Evolutionary conservation across 2,329 filamentous ascomycete genomes (phyloP).

Genomic region (Cytospora leucostoma): DNA sequence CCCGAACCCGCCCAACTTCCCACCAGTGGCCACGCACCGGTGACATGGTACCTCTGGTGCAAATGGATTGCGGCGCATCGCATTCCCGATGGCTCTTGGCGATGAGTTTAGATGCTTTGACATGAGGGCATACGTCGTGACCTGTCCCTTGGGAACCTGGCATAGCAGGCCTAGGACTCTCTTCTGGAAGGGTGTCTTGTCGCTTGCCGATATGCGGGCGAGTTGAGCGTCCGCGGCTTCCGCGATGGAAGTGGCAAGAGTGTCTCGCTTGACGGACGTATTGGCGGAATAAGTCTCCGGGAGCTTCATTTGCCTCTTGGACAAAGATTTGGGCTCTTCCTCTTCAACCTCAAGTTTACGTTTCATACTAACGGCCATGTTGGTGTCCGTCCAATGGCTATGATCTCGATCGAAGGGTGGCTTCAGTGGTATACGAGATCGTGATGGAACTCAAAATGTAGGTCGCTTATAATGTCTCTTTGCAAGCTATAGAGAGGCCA

Average conservation of each 20-base stretch:
- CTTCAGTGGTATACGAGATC: no score
- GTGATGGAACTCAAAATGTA: no score
- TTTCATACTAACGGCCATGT: slow-evolving; percentile 16
- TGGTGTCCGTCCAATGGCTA: background rate
- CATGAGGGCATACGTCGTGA: slow-evolving; percentile 77
- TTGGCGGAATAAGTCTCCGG: slow-evolving; percentile 18
- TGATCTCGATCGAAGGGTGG: background rate
- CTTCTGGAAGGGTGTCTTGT: slow-evolving; percentile 58
- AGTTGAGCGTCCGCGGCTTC: slow-evolving; percentile 44
- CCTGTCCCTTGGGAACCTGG: slow-evolving; percentile 73
- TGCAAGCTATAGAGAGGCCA: no score
- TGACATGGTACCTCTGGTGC: slow-evolving; percentile 82
- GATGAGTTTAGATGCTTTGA: slow-evolving; percentile 69
- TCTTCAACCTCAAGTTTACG: background rate
- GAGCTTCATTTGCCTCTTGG: slow-evolving; percentile 8
- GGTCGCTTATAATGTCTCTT: no score
- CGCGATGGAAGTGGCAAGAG: background rate
- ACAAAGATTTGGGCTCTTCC: background rate
- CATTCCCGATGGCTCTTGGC: slow-evolving; percentile 76
- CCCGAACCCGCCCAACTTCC: slow-evolving; percentile 71
- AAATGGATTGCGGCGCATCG: slow-evolving; percentile 77
- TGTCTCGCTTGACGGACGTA: slow-evolving; percentile 9
- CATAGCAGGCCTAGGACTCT: slow-evolving; percentile 71
- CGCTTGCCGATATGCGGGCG: slow-evolving; percentile 46
- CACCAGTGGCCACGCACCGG: slow-evolving; percentile 73